Evolutionary conservation across 2,329 filamentous ascomycete species (phyloP).

Genomic region (Chrysosporium keratinophilum): DNA sequence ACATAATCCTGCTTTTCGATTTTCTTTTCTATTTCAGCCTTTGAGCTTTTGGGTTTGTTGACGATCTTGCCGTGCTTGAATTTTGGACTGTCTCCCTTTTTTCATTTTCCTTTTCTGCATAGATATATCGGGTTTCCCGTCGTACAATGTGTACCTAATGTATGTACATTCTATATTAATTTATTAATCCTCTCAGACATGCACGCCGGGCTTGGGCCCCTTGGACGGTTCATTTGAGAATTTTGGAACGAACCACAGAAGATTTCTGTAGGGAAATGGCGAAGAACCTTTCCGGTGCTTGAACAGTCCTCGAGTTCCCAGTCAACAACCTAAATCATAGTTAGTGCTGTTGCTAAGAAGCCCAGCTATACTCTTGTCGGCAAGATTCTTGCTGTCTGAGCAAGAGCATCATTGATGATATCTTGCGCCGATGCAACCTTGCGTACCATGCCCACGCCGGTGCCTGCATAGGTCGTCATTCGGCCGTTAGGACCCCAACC

Average conservation of each 20-base stretch:
- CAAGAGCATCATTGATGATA: conserved; percentile 43
- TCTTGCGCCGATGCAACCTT: conserved; percentile 41
- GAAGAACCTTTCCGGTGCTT: too few species aligned
- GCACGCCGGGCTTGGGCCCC: neutral
- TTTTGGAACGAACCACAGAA: too few species aligned
- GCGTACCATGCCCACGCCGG: conserved; percentile 49
- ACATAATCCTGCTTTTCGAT: neutral
- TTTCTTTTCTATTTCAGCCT: neutral
- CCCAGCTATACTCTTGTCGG: neutral
- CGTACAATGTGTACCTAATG: conserved; percentile 6
- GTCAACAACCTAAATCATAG: neutral
- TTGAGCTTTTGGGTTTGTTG: conserved; percentile 1
- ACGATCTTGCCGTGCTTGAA: neutral
- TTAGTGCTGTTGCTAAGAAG: neutral
- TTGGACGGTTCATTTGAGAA: neutral
- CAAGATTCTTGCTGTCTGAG: conserved; percentile 26
- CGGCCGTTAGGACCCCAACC: conserved; percentile 46
- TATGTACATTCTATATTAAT: conserved; percentile 8
- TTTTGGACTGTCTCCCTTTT: neutral
- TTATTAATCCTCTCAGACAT: neutral
- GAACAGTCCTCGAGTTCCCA: too few species aligned
- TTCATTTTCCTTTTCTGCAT: neutral
- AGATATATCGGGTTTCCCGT: conserved; percentile 9
- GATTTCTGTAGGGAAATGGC: too few species aligned
- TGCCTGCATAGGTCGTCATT: conserved; percentile 54